Base-by-base conservation (phyloP, 768 basidiomycete genomes). In the Pisolithus albus region DNA sequence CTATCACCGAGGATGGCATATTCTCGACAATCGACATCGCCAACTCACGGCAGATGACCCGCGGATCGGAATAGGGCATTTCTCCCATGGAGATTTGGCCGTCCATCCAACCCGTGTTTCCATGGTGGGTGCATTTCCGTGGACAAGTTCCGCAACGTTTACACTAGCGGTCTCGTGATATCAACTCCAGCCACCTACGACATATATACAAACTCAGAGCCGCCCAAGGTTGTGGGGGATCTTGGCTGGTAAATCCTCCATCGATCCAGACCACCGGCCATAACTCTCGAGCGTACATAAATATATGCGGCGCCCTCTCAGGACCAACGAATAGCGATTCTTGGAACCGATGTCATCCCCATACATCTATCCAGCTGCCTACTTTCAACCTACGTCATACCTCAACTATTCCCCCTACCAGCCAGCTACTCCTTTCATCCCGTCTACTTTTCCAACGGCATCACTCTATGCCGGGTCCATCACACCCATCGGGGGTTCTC, bases 11-110 rank as follows among this genome's bases (percentile, higher is more conserved):
- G 2, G 72, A 62, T 0, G 90, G 84, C 4, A 90, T 65, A 47
- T 83, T 77, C 59, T 81, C 81, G 0, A 92, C 73, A 40, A 92
- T 76, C 1, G 80, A 74, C 46, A 95, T 69, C 4, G 86, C 78
- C 8, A 86, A 70, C 56, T 83, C 85, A 24, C 80, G 76, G 56
- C 86, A 92, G 0, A 78, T 66, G 5, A 81, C 80, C 2, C 84
- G 75, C 10, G 92, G 89, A 26, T 68, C 65, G 0, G 84, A 85
- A 24, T 61, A 59, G 50, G 55, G 40, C 54, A 58, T 52, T 23
- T 46, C n/a, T n/a, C n/a, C n/a, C n/a, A n/a, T 34, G 11, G 32
- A 34, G 32, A 10, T 13, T 34, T 13, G 32, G 32, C 10, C 32
- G 32, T 34, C 13, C 32, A 13, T 3, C 32, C 32, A 34, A 13